Percentiles rank a stretch among this genome's conserved stretches.
phyloP scores from a whole-genome alignment of 2,329 filamentous ascomycete genomes.

The Periglandula ipomoeae region DNA sequence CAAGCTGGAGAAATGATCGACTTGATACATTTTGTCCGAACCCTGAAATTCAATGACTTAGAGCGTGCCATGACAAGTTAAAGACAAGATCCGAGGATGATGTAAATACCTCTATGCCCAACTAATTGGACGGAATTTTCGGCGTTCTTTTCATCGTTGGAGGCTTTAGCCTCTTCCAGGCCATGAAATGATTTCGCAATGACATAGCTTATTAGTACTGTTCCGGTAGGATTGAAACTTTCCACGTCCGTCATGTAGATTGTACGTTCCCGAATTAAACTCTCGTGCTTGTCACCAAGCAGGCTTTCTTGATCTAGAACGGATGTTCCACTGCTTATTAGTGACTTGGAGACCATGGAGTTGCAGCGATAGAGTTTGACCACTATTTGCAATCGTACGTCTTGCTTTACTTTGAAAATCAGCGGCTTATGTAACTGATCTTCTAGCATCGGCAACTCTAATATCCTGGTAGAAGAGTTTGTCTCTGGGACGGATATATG shows the following conservation, averaged over 20 bases:
- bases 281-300: slow-evolving; percentile 20
- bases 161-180: neutral
- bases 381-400: slow-evolving; percentile 8
- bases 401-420: slow-evolving; percentile 12
- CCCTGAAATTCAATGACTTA: slow-evolving; percentile 1
- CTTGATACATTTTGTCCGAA: slow-evolving; percentile 5
- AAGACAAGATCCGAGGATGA: no score
- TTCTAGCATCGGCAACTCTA: slow-evolving; percentile 17
- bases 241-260: slow-evolving; percentile 23
- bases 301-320: slow-evolving; percentile 15
- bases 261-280: slow-evolving; percentile 21
- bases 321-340: slow-evolving; percentile 20
- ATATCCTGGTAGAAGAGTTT: slow-evolving; percentile 1
- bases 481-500: slow-evolving; percentile 8
- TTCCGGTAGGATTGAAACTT: slow-evolving; percentile 20
- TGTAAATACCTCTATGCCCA: slow-evolving; percentile 23
- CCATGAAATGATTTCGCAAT: slow-evolving; percentile 17
- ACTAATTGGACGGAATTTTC: slow-evolving; percentile 14
- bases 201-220: slow-evolving; percentile 24
- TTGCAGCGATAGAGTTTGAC: slow-evolving; percentile 14
- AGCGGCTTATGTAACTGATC: slow-evolving; percentile 15
- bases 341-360: slow-evolving; percentile 1
- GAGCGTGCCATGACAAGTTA: no score
- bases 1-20: slow-evolving; percentile 22
- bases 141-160: neutral